Evolutionary conservation across 208 protist species (phyloP).

Genomic region (Histomonas meleagridis): DNA sequence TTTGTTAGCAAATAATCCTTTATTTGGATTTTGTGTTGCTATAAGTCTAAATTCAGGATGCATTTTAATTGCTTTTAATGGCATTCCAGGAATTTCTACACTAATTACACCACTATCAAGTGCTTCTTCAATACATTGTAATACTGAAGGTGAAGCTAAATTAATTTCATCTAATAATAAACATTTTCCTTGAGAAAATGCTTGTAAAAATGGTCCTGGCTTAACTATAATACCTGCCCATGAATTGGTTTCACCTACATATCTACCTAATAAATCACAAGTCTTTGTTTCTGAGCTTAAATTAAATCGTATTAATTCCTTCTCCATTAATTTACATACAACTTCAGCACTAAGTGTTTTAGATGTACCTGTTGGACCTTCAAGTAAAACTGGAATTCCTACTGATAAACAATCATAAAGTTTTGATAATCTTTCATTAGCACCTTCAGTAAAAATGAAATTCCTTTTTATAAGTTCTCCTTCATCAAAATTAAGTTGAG

Average conservation of each 20-base stretch:
- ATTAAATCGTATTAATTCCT: background rate
- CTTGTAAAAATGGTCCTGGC: background rate
- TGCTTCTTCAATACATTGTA: slow-evolving; percentile 38
- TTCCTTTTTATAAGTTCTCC: no score
- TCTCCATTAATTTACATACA: background rate
- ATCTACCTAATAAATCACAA: slow-evolving; percentile 6
- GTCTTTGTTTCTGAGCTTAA: background rate
- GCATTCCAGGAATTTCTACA: background rate
- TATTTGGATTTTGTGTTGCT: slow-evolving; percentile 36
- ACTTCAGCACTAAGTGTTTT: background rate
- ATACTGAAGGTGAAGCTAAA: background rate
- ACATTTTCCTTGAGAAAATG: background rate
- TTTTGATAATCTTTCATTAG: background rate
- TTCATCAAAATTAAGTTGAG: no score
- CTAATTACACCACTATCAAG: background rate
- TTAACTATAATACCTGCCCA: background rate
- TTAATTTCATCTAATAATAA: slow-evolving; percentile 40
- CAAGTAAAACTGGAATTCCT: background rate
- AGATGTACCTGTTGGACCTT: slow-evolving; percentile 1
- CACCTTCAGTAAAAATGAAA: background rate
- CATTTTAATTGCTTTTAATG: background rate
- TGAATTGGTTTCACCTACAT: background rate
- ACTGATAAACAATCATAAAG: background rate
- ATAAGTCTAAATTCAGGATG: background rate
- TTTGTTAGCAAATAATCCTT: background rate